Conservation (phyloP, 345 rosid species). For the Microcos paniculata region DNA sequence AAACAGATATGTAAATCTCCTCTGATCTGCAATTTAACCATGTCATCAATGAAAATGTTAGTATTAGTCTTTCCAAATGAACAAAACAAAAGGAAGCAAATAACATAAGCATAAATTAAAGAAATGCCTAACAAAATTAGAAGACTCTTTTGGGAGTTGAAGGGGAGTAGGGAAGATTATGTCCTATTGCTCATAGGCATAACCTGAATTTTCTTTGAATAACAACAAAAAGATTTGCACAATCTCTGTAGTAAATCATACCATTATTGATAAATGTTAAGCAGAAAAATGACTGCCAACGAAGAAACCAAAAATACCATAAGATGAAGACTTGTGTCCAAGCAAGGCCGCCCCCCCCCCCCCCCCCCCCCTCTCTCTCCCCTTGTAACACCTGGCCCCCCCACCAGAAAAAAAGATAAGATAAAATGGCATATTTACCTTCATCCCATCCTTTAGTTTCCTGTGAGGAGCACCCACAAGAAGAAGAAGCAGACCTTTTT, state of each 20-base stretch:
- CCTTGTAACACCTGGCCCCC: too few relatives aligned
- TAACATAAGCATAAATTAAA: not conserved
- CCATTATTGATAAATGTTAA: not conserved
- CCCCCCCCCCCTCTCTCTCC: too few relatives aligned
- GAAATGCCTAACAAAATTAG: not conserved
- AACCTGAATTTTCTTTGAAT: conserved; percentile 13
- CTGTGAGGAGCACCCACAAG: conserved; percentile 98
- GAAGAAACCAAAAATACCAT: too few relatives aligned
- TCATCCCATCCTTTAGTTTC: conserved; percentile 95
- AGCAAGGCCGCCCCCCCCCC: too few relatives aligned
- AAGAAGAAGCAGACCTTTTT: conserved; percentile 90
- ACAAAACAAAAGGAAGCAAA: not conserved
- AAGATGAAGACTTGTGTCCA: too few relatives aligned
- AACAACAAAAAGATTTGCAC: not conserved
- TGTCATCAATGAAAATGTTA: not conserved
- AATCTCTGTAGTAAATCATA: not conserved
- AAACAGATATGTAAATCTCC: conserved; percentile 94
- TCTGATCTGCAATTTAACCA: conserved; percentile 64
- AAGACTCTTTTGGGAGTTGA: not conserved
- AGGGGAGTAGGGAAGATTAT: not conserved
- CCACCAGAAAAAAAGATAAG: not conserved
- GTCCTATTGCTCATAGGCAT: not conserved
- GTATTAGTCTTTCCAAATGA: not conserved
- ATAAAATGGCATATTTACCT: conserved; percentile 48
- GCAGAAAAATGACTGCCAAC: not conserved